Evolutionary conservation across 2,329 filamentous ascomycete genomes (phyloP), one percentile per base, ranked within the genome.

Genomic region (Myriosclerotinia curreyana): DNA sequence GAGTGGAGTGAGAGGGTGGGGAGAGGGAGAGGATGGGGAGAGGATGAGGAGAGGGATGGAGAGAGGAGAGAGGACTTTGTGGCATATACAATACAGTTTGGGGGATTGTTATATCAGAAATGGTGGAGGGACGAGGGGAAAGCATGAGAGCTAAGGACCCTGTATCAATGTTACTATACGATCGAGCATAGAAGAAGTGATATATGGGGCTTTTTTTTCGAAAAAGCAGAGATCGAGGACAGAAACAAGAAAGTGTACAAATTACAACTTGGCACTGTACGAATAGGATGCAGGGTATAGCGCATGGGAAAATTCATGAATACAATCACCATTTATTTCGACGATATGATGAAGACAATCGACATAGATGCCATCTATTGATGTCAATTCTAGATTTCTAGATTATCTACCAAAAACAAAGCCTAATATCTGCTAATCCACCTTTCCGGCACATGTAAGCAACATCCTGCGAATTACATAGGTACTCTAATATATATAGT

Each of bases 251-350:
- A 46, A 22, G 17, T 36, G 42, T 58, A 36, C 17, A 36, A 52
- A 55, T 25, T 11, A 22, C n/a, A 22, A 8, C 36, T 25, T 17
- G 36, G 34, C 36, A 28, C 36, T 60, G 42, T 50, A 63, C 12
- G 52, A 63, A n/a, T 34, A 63, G 51, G 28, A 58, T 60, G 55
- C 46, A 64, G 54, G 50, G 49, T 22, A 62, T 46, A 38, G 22
- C 40, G 40, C 25, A 44, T 53, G 31, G 60, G 25, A 34, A 15
- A 25, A 17, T 38, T 46, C 25, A 54, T 54, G 20, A 22, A 54
- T 62, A 22, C 36, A 53, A 55, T 48, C 54, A 58, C 42, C 54
- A 48, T 36, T 58, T 36, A 34, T 9, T 58, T 58, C 20, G 2
- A 36, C 20, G 6, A 48, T 7, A 20, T 20, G 7, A 12, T 15